phyloP scores from a whole-genome alignment of 371 early-diverging fungal species.

The Apophysomyces sp. region DNA sequence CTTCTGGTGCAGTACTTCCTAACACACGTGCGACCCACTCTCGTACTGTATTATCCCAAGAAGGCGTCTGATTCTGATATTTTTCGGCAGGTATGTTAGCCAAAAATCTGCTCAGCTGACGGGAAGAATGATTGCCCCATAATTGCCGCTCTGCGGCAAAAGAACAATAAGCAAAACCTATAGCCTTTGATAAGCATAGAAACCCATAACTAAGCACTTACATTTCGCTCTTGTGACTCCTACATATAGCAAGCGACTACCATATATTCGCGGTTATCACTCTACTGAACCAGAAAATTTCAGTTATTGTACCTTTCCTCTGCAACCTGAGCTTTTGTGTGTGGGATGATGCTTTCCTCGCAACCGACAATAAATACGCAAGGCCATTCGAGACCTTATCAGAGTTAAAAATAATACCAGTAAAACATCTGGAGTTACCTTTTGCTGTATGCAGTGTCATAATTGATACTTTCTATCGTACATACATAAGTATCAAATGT shows the following conservation, averaged over 20 bases:
- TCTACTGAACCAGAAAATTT: conserved; percentile 68
- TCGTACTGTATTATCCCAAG: conserved; percentile 6
- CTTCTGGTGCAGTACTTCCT: not conserved
- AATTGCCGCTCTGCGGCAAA: conserved; percentile 1
- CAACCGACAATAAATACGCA: conserved; percentile 58
- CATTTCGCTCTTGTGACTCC: conserved; percentile 23
- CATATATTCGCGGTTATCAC: not conserved
- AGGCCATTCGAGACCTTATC: conserved; percentile 63
- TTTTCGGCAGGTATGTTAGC: conserved; percentile 1
- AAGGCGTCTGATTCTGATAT: conserved; percentile 5
- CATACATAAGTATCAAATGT: too few species aligned
- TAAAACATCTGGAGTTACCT: conserved; percentile 12
- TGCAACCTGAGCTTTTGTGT: conserved; percentile 14
- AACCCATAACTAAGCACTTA: not conserved
- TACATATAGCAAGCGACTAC: conserved; percentile 23
- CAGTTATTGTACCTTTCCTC: conserved; percentile 43
- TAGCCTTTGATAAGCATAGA: not conserved
- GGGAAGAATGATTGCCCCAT: not conserved
- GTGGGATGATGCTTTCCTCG: conserved; percentile 51
- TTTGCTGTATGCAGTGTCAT: conserved; percentile 64
- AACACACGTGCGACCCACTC: conserved; percentile 14
- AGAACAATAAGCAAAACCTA: conserved; percentile 18
- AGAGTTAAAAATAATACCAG: not conserved
- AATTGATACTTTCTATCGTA: conserved; percentile 47
- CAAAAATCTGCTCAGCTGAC: conserved; percentile 2